Percentiles rank a stretch among this genome's conserved stretches.
These are phyloP conservation scores for Saccharomycopsis synnaedendra DNA, from an alignment of 805 yeast species.

Conservation along the genomic window DNA sequence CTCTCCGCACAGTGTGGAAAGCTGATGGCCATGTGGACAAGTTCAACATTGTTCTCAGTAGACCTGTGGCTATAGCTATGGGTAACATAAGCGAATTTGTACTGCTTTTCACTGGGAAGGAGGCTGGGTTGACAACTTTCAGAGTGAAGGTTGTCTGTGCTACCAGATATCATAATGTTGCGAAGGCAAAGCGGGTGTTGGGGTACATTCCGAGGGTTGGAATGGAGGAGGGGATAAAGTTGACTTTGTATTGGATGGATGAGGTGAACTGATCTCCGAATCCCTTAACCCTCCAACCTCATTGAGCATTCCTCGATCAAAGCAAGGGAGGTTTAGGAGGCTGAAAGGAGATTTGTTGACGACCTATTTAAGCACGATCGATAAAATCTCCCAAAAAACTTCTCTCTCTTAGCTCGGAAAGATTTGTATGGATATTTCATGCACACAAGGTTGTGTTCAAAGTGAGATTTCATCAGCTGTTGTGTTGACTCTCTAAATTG, in stretches of 20 bases:
- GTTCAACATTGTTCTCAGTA: conserved; percentile 53
- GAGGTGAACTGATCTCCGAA: conserved; percentile 28
- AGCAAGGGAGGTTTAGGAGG: no score
- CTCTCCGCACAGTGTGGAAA: conserved; percentile 96
- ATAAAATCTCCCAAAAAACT: no score
- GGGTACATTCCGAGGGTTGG: conserved; percentile 76
- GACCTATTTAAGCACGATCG: no score
- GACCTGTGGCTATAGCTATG: conserved; percentile 66
- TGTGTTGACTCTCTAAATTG: no score
- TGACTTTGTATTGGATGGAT: conserved; percentile 82
- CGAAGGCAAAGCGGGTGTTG: conserved; percentile 69
- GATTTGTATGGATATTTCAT: no score
- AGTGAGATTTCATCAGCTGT: no score
- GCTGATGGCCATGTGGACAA: conserved; percentile 81
- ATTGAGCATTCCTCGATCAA: no score
- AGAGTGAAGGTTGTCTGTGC: conserved; percentile 91
- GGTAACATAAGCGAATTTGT: conserved; percentile 76
- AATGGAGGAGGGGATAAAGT: conserved; percentile 67
- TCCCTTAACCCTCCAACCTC: no score
- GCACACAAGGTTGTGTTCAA: no score
- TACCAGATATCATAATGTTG: conserved; percentile 80
- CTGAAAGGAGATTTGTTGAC: no score
- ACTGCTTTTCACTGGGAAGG: conserved; percentile 62
- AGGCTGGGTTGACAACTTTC: conserved; percentile 92
- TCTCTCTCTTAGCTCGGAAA: no score